phyloP scores from a whole-genome alignment of 306 rosid species.

The Mimosa bimucronata region DNA sequence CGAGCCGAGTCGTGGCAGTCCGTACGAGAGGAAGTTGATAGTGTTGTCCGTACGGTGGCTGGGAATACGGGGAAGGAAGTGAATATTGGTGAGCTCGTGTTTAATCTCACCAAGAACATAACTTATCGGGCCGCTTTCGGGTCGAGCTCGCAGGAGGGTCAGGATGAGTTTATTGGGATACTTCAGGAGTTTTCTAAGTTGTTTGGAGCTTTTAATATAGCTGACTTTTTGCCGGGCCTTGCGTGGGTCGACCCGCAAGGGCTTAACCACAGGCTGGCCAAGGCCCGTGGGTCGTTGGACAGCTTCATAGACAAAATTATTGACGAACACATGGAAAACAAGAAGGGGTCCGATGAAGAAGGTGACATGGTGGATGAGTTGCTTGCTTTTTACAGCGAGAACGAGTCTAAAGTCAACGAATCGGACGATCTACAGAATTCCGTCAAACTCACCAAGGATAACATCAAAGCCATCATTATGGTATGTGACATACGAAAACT shows the following conservation, averaged over 20 bases:
- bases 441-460: constrained; percentile 76
- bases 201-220: constrained; percentile 83
- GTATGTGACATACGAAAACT: constrained; percentile 35
- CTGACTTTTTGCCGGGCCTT: constrained; percentile 69
- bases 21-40: constrained; percentile 75
- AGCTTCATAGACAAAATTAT: constrained; percentile 69
- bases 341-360: constrained; percentile 38
- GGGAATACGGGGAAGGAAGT: constrained; percentile 42
- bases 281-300: constrained; percentile 64
- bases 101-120: constrained; percentile 63
- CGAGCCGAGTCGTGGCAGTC: constrained; percentile 86
- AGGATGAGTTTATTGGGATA: constrained; percentile 74
- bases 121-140: constrained; percentile 85
- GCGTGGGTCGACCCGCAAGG: constrained; percentile 76
- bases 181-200: constrained; percentile 82
- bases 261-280: constrained; percentile 50
- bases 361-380: constrained; percentile 90
- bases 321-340: constrained; percentile 63
- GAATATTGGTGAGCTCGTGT: constrained; percentile 70
- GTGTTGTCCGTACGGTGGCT: constrained; percentile 32
- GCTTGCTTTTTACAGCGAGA: constrained; percentile 69
- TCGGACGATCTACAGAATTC: constrained; percentile 51
- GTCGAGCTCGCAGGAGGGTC: constrained; percentile 58
- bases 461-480: constrained; percentile 93
- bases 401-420: constrained; percentile 42